These are phyloP conservation scores for Pichia nanzhaoensis DNA, from an alignment of 805 yeast species.

Conservation along the genomic window DNA sequence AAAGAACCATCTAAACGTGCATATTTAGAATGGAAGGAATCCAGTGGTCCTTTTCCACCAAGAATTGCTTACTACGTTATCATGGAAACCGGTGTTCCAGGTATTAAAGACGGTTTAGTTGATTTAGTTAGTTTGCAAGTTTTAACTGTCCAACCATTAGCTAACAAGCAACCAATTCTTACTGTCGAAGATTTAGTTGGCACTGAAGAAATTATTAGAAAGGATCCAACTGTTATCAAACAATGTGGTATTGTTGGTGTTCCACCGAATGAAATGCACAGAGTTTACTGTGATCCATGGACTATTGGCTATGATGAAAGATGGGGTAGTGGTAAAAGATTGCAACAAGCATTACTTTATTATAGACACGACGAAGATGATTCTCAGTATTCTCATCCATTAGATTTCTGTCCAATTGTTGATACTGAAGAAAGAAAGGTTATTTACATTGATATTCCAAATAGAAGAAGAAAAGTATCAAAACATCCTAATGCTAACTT, in stretches of 20 bases:
- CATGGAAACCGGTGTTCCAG: slow-evolving; percentile 49
- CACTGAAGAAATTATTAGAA: slow-evolving; percentile 60
- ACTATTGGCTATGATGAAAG: slow-evolving; percentile 59
- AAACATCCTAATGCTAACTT: slow-evolving; percentile 63
- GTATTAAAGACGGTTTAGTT: slow-evolving; percentile 66
- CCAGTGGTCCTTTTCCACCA: slow-evolving; percentile 55
- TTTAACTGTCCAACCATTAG: slow-evolving; percentile 40
- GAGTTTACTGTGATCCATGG: slow-evolving; percentile 62
- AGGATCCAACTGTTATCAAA: slow-evolving; percentile 64
- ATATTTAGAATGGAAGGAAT: slow-evolving; percentile 59
- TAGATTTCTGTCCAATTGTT: slow-evolving; percentile 77
- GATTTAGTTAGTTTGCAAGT: slow-evolving; percentile 46
- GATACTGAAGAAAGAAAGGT: slow-evolving; percentile 67
- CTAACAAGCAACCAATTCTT: slow-evolving; percentile 68
- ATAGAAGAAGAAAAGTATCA: slow-evolving; percentile 64
- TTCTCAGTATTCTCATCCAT: slow-evolving; percentile 60
- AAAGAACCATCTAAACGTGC: slow-evolving; percentile 64
- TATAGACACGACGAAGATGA: slow-evolving; percentile 72
- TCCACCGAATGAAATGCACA: slow-evolving; percentile 53
- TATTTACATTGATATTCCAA: slow-evolving; percentile 68
- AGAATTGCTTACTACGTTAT: slow-evolving; percentile 63
- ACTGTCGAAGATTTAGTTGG: slow-evolving; percentile 59
- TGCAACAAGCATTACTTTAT: slow-evolving; percentile 77
- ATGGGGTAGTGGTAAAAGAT: slow-evolving; percentile 69
- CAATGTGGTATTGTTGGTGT: slow-evolving; percentile 69